Percentiles rank a stretch among this genome's conserved stretches.
These are phyloP conservation scores for Phytophthora citrophthora DNA, from an alignment of 352 stramenopile genomes.

Conservation along the genomic window DNA sequence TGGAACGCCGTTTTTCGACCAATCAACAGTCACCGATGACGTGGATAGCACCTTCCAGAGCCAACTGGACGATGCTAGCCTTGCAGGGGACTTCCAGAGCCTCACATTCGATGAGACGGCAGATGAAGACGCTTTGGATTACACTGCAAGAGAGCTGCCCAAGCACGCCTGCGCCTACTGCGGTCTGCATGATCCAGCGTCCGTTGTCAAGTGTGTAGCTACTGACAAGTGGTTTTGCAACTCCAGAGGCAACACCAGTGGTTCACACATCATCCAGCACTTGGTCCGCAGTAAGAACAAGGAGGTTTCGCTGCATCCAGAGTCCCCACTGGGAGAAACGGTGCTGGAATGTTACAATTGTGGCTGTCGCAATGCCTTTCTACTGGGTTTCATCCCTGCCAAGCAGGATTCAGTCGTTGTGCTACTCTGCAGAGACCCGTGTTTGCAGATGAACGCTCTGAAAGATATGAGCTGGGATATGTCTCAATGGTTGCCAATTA, in stretches of 20 bases:
- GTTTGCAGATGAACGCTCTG: constrained; percentile 96
- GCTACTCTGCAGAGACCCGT: constrained; percentile 96
- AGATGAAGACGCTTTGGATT: constrained; percentile 78
- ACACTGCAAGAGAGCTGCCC: constrained; percentile 80
- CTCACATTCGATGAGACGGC: constrained; percentile 75
- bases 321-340: constrained; percentile 97
- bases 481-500: constrained; percentile 97
- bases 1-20: constrained; percentile 34
- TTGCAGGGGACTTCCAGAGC: constrained; percentile 60
- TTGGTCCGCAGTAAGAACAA: constrained; percentile 95
- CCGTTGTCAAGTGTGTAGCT: constrained; percentile 96
- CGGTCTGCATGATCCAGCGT: constrained; percentile 96
- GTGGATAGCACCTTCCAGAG: constrained; percentile 41
- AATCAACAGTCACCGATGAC: constrained; percentile 25
- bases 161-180: constrained; percentile 97
- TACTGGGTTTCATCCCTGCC: constrained; percentile 98
- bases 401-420: constrained; percentile 97
- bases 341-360: constrained; percentile 99
- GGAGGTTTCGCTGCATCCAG: constrained; percentile 92
- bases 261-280: constrained; percentile 98
- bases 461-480: constrained; percentile 99
- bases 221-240: constrained; percentile 99
- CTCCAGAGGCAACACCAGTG: constrained; percentile 92
- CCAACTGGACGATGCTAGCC: constrained; percentile 45
- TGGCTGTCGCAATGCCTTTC: constrained; percentile 97